A percentile compares a stretch with the other conserved stretches of the same genome.
Conservation (phyloP, 495 filamentous ascomycete genomes). For the Baudoinia panamericana region DNA sequence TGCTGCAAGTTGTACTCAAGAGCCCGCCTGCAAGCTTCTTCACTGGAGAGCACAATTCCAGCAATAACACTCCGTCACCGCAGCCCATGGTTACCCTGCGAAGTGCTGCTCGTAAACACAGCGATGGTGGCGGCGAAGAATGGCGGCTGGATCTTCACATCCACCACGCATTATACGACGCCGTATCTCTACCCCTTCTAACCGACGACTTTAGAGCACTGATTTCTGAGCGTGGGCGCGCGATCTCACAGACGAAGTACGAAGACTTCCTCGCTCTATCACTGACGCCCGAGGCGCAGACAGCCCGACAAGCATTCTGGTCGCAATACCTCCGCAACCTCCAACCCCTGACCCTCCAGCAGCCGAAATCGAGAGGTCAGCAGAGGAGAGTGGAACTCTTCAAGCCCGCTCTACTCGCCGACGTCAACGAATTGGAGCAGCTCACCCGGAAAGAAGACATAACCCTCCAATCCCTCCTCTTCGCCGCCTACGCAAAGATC, state of each 20-base stretch:
- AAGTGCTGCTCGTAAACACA: conserved; percentile 21
- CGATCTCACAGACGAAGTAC: conserved; percentile 6
- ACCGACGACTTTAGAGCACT: conserved; percentile 32
- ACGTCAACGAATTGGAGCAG: conserved; percentile 22
- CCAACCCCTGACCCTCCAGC: conserved; percentile 10
- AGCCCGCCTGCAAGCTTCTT: conserved; percentile 13
- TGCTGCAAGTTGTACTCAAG: conserved; percentile 40
- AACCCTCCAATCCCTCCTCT: conserved; percentile 37
- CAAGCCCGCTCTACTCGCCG: conserved; percentile 22
- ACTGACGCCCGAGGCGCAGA: conserved; percentile 11
- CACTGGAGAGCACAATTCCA: conserved; percentile 9
- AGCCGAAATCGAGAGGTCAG: conserved; percentile 6
- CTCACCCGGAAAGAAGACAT: conserved; percentile 30
- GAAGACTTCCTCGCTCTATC: conserved; percentile 26
- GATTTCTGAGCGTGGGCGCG: conserved; percentile 18
- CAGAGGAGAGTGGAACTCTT: conserved; percentile 32
- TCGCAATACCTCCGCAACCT: conserved; percentile 34
- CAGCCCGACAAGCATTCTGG: conserved; percentile 39
- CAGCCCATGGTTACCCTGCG: conserved; percentile 27
- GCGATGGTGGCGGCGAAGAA: conserved; percentile 18
- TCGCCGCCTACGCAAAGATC: conserved; percentile 36
- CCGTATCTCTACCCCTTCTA: conserved; percentile 40
- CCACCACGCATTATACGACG: conserved; percentile 51
- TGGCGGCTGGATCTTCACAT: conserved; percentile 36
- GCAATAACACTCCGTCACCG: conserved; percentile 9